A percentile compares a stretch with the other conserved stretches of the same genome.
phyloP scores from a whole-genome alignment of 2,329 filamentous ascomycete genomes.

The Exutisphaerella laricina region DNA sequence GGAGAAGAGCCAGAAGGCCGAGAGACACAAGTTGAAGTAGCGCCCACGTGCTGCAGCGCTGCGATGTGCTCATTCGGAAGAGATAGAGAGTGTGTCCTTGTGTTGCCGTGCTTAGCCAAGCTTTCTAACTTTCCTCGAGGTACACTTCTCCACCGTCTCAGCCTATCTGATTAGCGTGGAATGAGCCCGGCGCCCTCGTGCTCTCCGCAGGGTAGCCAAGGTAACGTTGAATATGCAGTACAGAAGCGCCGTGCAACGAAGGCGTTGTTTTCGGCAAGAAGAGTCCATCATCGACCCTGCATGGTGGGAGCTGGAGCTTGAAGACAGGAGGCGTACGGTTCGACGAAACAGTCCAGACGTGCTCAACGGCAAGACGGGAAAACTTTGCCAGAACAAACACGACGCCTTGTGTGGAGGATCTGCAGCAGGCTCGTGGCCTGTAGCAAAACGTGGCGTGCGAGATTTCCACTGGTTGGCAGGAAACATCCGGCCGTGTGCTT shows the following conservation, averaged over 20 bases:
- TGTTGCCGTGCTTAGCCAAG: neutral
- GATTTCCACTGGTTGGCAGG: too few species aligned
- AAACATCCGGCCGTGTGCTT: too few species aligned
- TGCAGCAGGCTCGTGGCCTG: neutral
- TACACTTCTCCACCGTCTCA: neutral
- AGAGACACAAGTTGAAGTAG: constrained; percentile 8
- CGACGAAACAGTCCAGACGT: neutral
- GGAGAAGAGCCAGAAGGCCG: constrained; percentile 11
- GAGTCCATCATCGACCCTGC: neutral
- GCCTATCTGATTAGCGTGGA: neutral
- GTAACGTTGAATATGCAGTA: neutral
- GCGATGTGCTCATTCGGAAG: too few species aligned
- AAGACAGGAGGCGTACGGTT: too few species aligned
- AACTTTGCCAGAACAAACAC: neutral
- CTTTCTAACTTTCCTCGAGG: neutral
- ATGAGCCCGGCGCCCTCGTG: neutral
- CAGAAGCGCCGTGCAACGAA: neutral
- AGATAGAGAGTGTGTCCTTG: neutral
- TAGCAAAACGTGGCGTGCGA: too few species aligned
- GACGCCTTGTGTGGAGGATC: neutral
- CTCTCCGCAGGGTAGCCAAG: neutral
- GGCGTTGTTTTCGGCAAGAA: neutral
- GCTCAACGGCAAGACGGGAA: neutral
- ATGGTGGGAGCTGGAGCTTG: neutral
- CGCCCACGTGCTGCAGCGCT: neutral